Conservation (phyloP, 371 early-diverging fungal genomes). For the Apophysomyces ossiformis region DNA sequence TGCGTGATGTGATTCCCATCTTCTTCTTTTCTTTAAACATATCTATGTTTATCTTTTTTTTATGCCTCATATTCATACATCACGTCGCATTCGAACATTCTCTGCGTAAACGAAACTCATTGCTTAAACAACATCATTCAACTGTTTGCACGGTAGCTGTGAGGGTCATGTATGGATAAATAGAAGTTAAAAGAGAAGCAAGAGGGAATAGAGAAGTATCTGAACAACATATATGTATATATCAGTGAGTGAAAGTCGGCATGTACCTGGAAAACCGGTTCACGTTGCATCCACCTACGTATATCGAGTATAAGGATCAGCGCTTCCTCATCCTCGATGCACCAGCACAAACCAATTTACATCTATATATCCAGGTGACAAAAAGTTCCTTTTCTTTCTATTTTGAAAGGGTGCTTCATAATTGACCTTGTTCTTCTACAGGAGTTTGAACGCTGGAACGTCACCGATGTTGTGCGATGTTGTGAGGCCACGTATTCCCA, state of each 20-base stretch:
- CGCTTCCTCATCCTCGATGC: conserved; percentile 59
- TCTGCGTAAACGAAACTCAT: too few relatives aligned
- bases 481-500: conserved; percentile 88
- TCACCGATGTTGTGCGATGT: conserved; percentile 89
- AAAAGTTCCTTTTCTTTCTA: too few relatives aligned
- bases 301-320: conserved; percentile 46
- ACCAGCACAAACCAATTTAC: conserved; percentile 53
- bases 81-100: too few relatives aligned
- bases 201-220: background rate
- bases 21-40: too few relatives aligned
- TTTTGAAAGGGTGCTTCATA: too few relatives aligned
- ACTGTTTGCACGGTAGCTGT: too few relatives aligned
- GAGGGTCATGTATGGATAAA: too few relatives aligned
- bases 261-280: background rate
- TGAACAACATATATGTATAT: background rate
- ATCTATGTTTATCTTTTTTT: too few relatives aligned
- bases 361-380: conserved; percentile 47
- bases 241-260: background rate
- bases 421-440: conserved; percentile 10
- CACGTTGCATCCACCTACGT: conserved; percentile 53
- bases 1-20: too few relatives aligned
- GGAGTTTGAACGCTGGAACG: conserved; percentile 74
- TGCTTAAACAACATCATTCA: too few relatives aligned
- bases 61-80: too few relatives aligned
- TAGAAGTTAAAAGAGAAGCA: too few relatives aligned